A percentile compares a stretch with the other conserved stretches of the same genome.
These are phyloP conservation scores for Trichoderma erinaceum DNA, from an alignment of 495 filamentous ascomycete species.

Conservation along the genomic window DNA sequence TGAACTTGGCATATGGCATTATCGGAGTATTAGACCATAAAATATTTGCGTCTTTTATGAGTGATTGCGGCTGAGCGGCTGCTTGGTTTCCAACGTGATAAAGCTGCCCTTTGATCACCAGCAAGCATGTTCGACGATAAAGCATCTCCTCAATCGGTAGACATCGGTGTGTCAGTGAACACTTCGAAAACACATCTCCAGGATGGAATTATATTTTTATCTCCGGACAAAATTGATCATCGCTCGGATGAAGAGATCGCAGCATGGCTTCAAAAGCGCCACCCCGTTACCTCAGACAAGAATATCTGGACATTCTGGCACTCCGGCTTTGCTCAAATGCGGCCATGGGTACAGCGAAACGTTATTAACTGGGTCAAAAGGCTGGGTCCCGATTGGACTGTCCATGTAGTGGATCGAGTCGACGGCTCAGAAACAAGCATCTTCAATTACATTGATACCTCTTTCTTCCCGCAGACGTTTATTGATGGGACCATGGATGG, in stretches of 20 bases:
- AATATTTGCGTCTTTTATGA: no score
- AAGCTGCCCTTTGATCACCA: not conserved
- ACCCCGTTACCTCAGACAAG: slow-evolving; percentile 26
- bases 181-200: not conserved
- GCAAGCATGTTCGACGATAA: not conserved
- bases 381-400: slow-evolving; percentile 28
- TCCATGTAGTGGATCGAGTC: slow-evolving; percentile 26
- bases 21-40: no score
- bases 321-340: slow-evolving; percentile 29
- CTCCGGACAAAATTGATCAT: not conserved
- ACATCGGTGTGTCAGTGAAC: not conserved
- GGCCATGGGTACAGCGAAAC: slow-evolving; percentile 34
- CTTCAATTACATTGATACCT: slow-evolving; percentile 17
- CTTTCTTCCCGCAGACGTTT: slow-evolving; percentile 29
- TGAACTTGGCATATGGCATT: no score
- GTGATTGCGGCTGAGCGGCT: no score
- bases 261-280: slow-evolving; percentile 24
- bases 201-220: not conserved
- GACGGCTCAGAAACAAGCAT: slow-evolving; percentile 26
- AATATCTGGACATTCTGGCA: slow-evolving; percentile 44
- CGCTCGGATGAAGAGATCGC: slow-evolving; percentile 26
- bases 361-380: slow-evolving; percentile 31
- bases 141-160: not conserved
- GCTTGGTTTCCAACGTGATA: not conserved
- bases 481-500: slow-evolving; percentile 34